Conservation (phyloP, 148 eudicot species). For the Beta vulgaris region DNA sequence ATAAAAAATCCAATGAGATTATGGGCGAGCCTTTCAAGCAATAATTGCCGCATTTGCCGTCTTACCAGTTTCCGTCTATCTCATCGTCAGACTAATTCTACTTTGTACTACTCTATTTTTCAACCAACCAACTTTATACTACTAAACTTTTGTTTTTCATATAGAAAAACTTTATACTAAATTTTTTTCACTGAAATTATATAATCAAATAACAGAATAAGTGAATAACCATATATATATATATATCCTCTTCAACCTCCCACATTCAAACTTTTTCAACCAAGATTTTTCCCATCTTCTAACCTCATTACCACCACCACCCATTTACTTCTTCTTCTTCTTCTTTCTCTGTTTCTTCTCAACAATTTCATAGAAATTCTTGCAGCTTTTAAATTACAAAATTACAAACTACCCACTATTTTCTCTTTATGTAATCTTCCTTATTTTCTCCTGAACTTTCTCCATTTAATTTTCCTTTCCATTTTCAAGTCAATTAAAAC, state of each 20-base stretch:
- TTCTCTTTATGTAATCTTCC: background rate
- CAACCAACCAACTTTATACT: too few relatives aligned
- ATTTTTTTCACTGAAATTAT: too few relatives aligned
- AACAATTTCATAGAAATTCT: background rate
- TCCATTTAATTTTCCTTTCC: background rate
- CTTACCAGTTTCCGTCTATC: background rate
- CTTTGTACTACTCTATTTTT: background rate
- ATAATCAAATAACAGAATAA: too few relatives aligned
- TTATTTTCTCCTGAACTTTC: background rate
- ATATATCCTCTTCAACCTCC: background rate
- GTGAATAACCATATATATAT: background rate
- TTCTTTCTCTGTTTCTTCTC: background rate
- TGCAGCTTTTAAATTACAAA: too few relatives aligned
- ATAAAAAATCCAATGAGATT: background rate
- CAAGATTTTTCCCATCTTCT: conserved; percentile 3
- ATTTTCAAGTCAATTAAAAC: conserved; percentile 3
- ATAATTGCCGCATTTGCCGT: conserved; percentile 42
- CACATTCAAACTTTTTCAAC: background rate
- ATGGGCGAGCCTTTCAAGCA: conserved; percentile 49
- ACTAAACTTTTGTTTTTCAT: too few relatives aligned
- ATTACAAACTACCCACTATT: background rate
- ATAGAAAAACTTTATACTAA: too few relatives aligned
- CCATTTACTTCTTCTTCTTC: background rate
- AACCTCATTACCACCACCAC: conserved; percentile 5
- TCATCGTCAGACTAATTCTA: background rate